Base-by-base conservation (phyloP, 2,329 filamentous ascomycete species). In the Nannizzia gypsea region DNA sequence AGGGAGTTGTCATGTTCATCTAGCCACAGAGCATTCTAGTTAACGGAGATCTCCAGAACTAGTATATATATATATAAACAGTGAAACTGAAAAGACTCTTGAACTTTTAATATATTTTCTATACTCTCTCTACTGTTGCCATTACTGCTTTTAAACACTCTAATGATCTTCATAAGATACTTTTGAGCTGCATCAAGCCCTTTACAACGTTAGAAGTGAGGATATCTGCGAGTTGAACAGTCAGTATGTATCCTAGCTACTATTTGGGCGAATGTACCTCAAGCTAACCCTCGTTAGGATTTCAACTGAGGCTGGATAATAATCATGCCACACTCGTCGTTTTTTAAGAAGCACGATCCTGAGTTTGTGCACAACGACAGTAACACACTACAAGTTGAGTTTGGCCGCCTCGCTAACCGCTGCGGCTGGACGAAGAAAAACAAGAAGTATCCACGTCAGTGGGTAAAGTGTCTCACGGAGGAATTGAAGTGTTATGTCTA, bases 351-450 rank as follows among this genome's bases (percentile, higher is more conserved):
- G 4, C 50, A 58, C 11, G 31, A 57, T 15, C 26, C 50, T 4
- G 24, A 26, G 1, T 60, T 60, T 22, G 34, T 28, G 24, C 56
- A 50, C 22, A 60, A 60, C n/a, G 42, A 56, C 8, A 26, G n/a
- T 6, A 60, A 58, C 46, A 8, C 59, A 3, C 24, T 60, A 3
- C 38, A 42, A 22, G 46, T 60, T 11, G 59, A 60, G 44, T 58
- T 60, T 34, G 54, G 40, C 11, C 59, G 55, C 17, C 46, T 60
- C 3, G 55, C 59, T 28, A 44, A 57, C 22, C 56, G 40, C 9
- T 31, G 34, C 9, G 59, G 59, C 17, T 61, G 59, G 59, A 57
- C 44, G 2, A 22, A 61, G 13, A 50, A 48, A 13, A 61, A 61
- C 13, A 44, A 56, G 2, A 6, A 54, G 31, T 58, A 54, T 28